These are phyloP conservation scores for Raphidocelis subcapitata DNA, from an alignment of 139 green algal species.

Conservation along the genomic window DNA sequence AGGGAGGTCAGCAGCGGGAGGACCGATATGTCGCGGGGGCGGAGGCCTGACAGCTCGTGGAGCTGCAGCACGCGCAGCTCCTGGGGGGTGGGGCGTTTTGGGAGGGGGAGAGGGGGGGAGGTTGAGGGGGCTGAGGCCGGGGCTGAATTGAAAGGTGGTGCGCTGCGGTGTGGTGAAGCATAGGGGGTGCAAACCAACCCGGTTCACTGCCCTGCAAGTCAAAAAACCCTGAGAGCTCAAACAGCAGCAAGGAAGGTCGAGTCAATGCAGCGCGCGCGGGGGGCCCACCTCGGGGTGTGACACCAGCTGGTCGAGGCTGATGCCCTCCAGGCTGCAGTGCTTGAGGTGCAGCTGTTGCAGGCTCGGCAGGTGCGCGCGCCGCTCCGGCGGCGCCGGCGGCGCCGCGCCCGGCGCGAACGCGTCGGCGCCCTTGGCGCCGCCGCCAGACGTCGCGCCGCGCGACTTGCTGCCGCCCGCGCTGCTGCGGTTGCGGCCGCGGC, in stretches of 20 bases:
- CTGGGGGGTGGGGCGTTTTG: background rate
- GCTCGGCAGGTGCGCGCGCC: background rate
- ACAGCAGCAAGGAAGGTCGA: no score
- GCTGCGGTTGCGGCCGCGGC: conserved; percentile 1
- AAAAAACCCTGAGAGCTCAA: no score
- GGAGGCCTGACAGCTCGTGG: conserved; percentile 11
- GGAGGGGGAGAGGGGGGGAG: background rate
- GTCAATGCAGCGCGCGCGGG: no score
- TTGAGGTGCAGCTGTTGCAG: conserved; percentile 29
- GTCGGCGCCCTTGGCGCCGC: background rate
- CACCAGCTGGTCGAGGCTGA: conserved; percentile 12
- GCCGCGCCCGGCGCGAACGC: background rate
- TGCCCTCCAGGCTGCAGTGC: conserved; percentile 19
- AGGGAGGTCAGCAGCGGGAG: conserved; percentile 9
- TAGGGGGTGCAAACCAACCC: background rate
- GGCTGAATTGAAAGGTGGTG: background rate
- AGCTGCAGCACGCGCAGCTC: conserved; percentile 16
- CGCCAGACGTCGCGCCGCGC: background rate
- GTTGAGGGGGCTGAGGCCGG: background rate
- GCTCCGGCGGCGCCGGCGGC: background rate
- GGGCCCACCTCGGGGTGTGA: conserved; percentile 1
- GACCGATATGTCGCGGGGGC: conserved; percentile 11
- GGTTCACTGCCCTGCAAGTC: background rate
- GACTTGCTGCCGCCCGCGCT: conserved; percentile 4
- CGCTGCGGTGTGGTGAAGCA: background rate